phyloP scores from a whole-genome alignment of 306 rosid species.

The Vigna hirtella region DNA sequence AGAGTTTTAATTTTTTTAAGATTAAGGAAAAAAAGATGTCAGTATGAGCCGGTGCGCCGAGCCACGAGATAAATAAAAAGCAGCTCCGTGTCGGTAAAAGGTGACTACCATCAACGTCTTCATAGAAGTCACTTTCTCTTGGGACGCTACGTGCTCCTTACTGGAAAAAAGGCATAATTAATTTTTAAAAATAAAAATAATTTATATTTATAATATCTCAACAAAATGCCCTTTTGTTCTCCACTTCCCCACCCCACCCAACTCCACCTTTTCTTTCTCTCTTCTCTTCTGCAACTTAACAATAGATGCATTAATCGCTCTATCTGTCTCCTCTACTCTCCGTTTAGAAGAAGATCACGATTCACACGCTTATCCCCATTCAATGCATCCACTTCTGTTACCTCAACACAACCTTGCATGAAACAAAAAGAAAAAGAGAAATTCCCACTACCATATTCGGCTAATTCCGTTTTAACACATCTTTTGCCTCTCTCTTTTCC shows the following conservation, averaged over 20 bases:
- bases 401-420: not conserved
- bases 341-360: constrained; percentile 40
- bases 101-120: constrained; percentile 51
- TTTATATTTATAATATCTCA: not conserved
- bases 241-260: not conserved
- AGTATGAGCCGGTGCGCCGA: not conserved
- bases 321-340: not conserved
- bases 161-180: not conserved
- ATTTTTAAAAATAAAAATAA: not conserved
- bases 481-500: not conserved
- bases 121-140: constrained; percentile 38
- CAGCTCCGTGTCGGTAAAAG: constrained; percentile 47
- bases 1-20: too few species aligned
- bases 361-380: constrained; percentile 41
- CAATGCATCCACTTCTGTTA: not conserved
- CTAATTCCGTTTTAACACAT: not conserved
- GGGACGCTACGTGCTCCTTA: constrained; percentile 42
- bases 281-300: not conserved
- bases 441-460: not conserved
- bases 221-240: not conserved
- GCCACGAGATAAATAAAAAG: not conserved
- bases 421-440: not conserved
- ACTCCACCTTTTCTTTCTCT: not conserved
- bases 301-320: constrained; percentile 10
- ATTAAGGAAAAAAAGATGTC: too few species aligned